Base-by-base conservation (phyloP, 192 early-diverging fungal genomes). In the Backusella morwellensis region DNA sequence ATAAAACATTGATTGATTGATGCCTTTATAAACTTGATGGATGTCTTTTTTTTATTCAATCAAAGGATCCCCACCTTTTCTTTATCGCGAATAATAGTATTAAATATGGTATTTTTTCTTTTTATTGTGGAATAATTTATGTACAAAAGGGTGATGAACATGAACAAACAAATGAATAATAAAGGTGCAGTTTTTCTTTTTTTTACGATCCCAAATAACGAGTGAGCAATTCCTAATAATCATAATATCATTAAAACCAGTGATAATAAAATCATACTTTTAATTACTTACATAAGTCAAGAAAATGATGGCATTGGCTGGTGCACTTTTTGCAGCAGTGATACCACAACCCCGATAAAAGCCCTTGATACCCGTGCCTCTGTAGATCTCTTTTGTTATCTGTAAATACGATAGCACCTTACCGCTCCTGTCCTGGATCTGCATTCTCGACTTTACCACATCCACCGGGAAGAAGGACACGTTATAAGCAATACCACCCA, bases 291-390 rank as follows among this genome's bases (percentile, higher is more conserved):
- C 97, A 88, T 97, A 99, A 1, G 96, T 97, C 84, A 95, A 89
- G 82, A 99, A 99, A 77, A 99, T 98, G 66, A 95, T 92, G 11
- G 94, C 98, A 78, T 92, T 96, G n/a, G 97, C 92, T 3, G 98
- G 98, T 66, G 95, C 96, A 36, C 92, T 93, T 38, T 97, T 88
- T 41, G 91, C 84, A 36, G 97, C 87, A 15, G 97, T 98, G 73
- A 99, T 97, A 19, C 96, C 96, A 75, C 92, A 96, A 0, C 98
- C 98, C 15, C 95, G 90, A 84, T 97, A 99, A 78, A 99, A 92
- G 2, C 93, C 96, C 3, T 82, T 82, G 56, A 96, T 85, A 38
- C 98, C 97, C 68, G 94, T 91, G 2, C 86, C 86, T 12, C 81
- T 75, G 80, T 94, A 98, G 26, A 99, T 81, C 11, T 92, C 86